Evolutionary conservation across 495 filamentous ascomycete species (phyloP).

Genomic region (Neurospora sublineolata): DNA sequence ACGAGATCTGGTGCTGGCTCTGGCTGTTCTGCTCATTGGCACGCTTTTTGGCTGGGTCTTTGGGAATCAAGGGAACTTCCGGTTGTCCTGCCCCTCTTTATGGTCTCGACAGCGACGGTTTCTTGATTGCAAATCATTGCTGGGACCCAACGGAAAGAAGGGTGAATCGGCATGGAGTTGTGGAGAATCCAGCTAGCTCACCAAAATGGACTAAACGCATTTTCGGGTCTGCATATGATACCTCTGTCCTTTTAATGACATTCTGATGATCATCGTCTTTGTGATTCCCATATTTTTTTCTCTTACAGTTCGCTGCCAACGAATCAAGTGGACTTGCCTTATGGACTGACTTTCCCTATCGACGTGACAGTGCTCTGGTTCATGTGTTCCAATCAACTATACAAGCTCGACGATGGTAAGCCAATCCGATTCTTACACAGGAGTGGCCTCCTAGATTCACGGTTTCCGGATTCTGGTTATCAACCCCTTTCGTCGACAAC

Average conservation of each 20-base stretch:
- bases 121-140: background rate
- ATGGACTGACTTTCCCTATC: background rate
- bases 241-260: background rate
- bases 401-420: background rate
- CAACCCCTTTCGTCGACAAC: too few relatives aligned
- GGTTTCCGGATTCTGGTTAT: too few relatives aligned
- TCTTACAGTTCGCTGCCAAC: background rate
- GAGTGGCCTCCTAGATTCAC: background rate
- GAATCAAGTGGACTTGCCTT: background rate
- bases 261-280: background rate
- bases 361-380: background rate
- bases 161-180: background rate
- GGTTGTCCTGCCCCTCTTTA: background rate
- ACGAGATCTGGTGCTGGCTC: conserved; percentile 7
- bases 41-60: background rate
- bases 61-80: background rate
- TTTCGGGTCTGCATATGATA: background rate
- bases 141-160: background rate
- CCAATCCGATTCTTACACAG: background rate
- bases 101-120: background rate
- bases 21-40: conserved; percentile 15
- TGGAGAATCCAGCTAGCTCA: background rate
- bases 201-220: background rate
- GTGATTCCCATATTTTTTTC: background rate
- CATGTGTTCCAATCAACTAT: background rate